These are phyloP conservation scores for Vitis labrusca DNA, from an alignment of 164 flowering plant genomes.

Conservation along the genomic window DNA sequence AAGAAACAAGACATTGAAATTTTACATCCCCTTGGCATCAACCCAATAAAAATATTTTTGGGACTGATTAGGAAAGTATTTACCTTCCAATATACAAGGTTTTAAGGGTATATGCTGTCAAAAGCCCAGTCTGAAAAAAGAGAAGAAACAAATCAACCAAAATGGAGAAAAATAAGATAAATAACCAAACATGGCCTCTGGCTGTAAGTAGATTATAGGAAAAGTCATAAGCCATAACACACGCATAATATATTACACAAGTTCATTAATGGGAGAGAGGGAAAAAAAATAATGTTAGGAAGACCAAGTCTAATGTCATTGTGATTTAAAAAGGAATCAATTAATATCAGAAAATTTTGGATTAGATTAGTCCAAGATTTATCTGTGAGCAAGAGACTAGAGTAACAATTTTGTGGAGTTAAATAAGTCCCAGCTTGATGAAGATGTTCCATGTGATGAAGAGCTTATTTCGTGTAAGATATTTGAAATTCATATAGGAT, in stretches of 20 bases:
- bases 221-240: no score
- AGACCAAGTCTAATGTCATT: neutral
- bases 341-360: no score
- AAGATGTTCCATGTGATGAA: no score
- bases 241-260: no score
- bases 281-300: neutral
- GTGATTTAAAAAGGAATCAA: no score
- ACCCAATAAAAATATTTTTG: neutral
- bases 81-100: conserved; percentile 75
- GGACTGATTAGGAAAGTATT: conserved; percentile 6
- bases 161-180: neutral
- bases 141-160: neutral
- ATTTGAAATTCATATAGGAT: no score
- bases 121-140: conserved; percentile 62
- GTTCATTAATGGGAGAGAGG: no score
- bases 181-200: neutral
- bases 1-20: neutral
- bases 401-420: no score
- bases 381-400: neutral
- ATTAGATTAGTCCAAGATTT: neutral
- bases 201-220: no score
- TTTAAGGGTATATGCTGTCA: conserved; percentile 68
- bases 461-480: no score
- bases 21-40: neutral
- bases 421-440: no score